Conservation (phyloP, 495 filamentous ascomycete species). For the Parathielavia hyrcaniae region DNA sequence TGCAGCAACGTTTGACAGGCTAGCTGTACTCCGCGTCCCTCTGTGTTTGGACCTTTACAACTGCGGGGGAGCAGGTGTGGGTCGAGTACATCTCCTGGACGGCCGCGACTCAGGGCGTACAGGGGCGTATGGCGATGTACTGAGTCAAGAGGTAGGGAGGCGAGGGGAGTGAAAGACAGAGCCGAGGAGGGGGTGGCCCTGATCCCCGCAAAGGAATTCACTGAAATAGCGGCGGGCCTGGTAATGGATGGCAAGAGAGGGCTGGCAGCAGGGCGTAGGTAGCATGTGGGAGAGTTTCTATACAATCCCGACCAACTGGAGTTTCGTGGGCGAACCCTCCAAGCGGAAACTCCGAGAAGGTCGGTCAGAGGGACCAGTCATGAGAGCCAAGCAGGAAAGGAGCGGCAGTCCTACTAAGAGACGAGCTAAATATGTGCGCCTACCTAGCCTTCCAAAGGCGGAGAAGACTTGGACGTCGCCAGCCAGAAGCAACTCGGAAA, state of each 20-base stretch:
- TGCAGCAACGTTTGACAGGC: background rate
- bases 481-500: constrained; percentile 2
- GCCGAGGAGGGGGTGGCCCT: no score
- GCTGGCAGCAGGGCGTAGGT: no score
- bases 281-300: background rate
- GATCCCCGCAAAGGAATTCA: no score
- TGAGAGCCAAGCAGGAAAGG: background rate
- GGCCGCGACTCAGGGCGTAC: background rate
- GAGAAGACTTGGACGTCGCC: constrained; percentile 4
- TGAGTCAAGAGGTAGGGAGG: no score
- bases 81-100: background rate
- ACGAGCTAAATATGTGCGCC: background rate
- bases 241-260: no score
- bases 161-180: no score
- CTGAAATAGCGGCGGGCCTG: no score
- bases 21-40: background rate
- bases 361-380: constrained; percentile 5
- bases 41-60: background rate
- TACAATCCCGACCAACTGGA: background rate
- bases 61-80: background rate
- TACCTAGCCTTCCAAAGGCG: background rate
- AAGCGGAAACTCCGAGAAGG: constrained; percentile 7
- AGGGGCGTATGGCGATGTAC: no score
- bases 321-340: background rate
- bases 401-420: background rate